Percentiles rank a stretch among this genome's conserved stretches.
phyloP scores from a whole-genome alignment of 257 asterid genomes.

The Nicotiana obtusifolia region DNA sequence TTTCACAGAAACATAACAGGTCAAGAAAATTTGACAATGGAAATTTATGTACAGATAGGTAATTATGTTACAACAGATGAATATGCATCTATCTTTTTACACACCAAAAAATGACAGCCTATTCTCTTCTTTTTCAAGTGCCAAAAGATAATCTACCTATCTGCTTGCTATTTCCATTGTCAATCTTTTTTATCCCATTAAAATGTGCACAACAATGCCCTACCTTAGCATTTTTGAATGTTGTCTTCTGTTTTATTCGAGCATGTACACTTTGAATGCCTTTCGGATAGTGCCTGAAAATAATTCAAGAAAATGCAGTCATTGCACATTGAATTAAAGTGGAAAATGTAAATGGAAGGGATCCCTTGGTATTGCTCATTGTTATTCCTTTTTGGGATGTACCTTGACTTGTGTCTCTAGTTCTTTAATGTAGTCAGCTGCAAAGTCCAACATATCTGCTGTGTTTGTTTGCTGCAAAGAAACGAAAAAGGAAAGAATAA shows the following conservation, averaged over 20 bases:
- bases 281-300: conserved; percentile 48
- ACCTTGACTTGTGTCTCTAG: conserved; percentile 76
- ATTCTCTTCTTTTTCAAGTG: background rate
- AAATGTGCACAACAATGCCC: conserved; percentile 3
- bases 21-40: background rate
- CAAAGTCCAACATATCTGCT: conserved; percentile 92
- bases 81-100: background rate
- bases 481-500: background rate
- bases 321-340: no score
- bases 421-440: conserved; percentile 86
- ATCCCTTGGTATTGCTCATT: background rate
- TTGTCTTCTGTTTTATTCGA: conserved; percentile 13
- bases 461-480: conserved; percentile 77
- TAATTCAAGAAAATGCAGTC: background rate
- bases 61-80: conserved; percentile 1
- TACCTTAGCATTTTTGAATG: conserved; percentile 22
- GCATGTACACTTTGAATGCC: conserved; percentile 61
- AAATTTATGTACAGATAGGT: conserved; percentile 4
- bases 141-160: background rate
- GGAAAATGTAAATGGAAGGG: background rate
- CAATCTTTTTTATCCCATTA: background rate
- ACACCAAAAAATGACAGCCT: conserved; percentile 6
- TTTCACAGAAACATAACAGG: background rate
- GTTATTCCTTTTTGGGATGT: background rate
- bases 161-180: conserved; percentile 2